Base-by-base conservation (phyloP, 805 yeast genomes). In the Kodamaea kaohsiungensis region DNA sequence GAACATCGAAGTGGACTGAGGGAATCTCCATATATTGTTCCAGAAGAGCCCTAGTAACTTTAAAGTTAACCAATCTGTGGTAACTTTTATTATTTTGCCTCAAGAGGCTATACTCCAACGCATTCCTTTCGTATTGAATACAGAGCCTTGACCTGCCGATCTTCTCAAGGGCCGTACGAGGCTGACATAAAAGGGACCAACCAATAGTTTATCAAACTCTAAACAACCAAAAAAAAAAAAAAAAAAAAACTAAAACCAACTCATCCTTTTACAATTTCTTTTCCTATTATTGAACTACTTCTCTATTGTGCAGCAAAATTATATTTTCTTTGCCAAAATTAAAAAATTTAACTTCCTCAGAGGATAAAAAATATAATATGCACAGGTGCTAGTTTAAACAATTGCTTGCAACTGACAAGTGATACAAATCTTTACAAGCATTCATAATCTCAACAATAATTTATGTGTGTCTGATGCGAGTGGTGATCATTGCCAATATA, bases 341-440 rank as follows among this genome's bases (percentile, higher is more conserved):
- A 30, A 30, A 30, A 30, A 30, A 30, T 5, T 30, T 12, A 30
- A 9, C 35, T 9, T 12, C 35, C 35, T 22, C 25, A 22, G 25
- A 22, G 25, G 25, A 22, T 4, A 30, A 12, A 30, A 30, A 30
- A 30, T 30, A 30, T 2, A 12, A 30, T 30, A 30, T 12, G 35
- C 35, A 30, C 35, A 30, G 35, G 35, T 30, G 35, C 35, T 30
- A 30, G 35, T 30, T 30, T 30, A 30, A 30, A 30, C 35, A 30
- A 30, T 40, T 40, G 19, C 19, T 40, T 40, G 17, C 45, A 40
- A 17, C 22, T 40, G 18, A 40, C 19, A 19, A 40, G 37, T 17
- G 37, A 43, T 49, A 45, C 47, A 49, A 43, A 49, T 43, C 43
- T 49, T 37, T 43, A 19, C 33, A 16, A 42, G 37, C 47, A 46